A percentile compares a stretch with the other conserved stretches of the same genome.
Conservation (phyloP, 2,329 filamentous ascomycete species). For the Epichloe elymi region DNA sequence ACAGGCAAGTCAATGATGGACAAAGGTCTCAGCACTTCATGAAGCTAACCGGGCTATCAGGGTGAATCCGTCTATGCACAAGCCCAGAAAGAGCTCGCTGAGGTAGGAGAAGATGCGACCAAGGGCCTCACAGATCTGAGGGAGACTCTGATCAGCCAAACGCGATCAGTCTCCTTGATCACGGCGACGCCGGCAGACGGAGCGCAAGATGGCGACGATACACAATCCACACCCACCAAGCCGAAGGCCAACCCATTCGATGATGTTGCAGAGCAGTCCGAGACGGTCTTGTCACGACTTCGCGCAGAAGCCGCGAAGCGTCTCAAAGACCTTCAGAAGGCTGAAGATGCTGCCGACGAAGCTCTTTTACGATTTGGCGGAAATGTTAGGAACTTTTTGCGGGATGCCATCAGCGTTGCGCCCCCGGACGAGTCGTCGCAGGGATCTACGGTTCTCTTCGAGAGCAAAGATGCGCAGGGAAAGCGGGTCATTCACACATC, state of each 20-base stretch:
- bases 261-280: constrained; percentile 32
- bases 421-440: constrained; percentile 48
- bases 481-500: constrained; percentile 93
- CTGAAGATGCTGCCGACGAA: constrained; percentile 93
- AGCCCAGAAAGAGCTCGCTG: constrained; percentile 70
- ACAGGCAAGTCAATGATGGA: constrained; percentile 43
- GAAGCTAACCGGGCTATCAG: constrained; percentile 25
- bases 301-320: constrained; percentile 66
- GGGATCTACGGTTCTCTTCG: constrained; percentile 64
- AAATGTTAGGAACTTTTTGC: constrained; percentile 79
- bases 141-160: constrained; percentile 56
- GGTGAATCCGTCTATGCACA: constrained; percentile 75
- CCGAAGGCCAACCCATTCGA: constrained; percentile 25
- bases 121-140: constrained; percentile 64
- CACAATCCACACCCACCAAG: constrained; percentile 34
- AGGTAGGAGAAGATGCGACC: constrained; percentile 66
- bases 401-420: constrained; percentile 79
- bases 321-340: constrained; percentile 77
- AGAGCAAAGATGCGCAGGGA: constrained; percentile 80
- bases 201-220: constrained; percentile 20
- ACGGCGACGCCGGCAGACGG: constrained; percentile 21
- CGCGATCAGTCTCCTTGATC: constrained; percentile 58
- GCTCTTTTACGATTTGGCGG: constrained; percentile 83
- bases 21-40: not conserved
- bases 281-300: constrained; percentile 63